Conservation (phyloP, 108 stramenopile species). For the Skeletonema menzelii region DNA sequence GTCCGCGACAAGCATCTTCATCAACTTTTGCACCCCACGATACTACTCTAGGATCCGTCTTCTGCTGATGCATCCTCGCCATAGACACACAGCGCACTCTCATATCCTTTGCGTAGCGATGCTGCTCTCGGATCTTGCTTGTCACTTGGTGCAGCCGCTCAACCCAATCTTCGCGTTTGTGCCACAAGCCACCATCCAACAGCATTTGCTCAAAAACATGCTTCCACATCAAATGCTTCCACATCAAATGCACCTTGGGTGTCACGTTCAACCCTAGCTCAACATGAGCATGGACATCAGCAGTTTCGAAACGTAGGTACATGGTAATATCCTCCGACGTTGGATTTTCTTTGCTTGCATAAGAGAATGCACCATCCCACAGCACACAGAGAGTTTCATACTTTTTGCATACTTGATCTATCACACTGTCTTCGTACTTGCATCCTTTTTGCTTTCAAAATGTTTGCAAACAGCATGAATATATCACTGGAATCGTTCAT, state of each 20-base stretch:
- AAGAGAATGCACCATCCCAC: conserved; percentile 31
- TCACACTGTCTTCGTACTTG: neutral
- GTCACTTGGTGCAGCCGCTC: conserved; percentile 1
- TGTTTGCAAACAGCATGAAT: conserved; percentile 7
- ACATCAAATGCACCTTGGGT: conserved; percentile 15
- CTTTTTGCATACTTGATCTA: conserved; percentile 4
- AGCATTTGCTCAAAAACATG: conserved; percentile 13
- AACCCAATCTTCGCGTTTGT: conserved; percentile 19
- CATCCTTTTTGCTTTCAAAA: conserved; percentile 16
- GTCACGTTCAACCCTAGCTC: conserved; percentile 1
- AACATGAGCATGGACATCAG: neutral
- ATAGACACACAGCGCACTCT: too few species aligned
- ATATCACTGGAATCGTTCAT: conserved; percentile 6
- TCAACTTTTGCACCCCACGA: neutral
- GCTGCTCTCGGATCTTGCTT: neutral
- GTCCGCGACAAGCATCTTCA: neutral
- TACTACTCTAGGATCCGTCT: neutral
- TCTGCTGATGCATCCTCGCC: neutral
- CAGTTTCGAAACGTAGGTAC: conserved; percentile 8
- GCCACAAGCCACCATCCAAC: conserved; percentile 8
- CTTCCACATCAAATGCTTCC: conserved; percentile 9
- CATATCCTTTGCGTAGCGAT: neutral
- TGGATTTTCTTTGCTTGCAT: conserved; percentile 8
- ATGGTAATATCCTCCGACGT: conserved; percentile 3
- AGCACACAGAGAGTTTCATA: conserved; percentile 5